phyloP scores from a whole-genome alignment of 129 eudicot species.

The Arctium minus region DNA sequence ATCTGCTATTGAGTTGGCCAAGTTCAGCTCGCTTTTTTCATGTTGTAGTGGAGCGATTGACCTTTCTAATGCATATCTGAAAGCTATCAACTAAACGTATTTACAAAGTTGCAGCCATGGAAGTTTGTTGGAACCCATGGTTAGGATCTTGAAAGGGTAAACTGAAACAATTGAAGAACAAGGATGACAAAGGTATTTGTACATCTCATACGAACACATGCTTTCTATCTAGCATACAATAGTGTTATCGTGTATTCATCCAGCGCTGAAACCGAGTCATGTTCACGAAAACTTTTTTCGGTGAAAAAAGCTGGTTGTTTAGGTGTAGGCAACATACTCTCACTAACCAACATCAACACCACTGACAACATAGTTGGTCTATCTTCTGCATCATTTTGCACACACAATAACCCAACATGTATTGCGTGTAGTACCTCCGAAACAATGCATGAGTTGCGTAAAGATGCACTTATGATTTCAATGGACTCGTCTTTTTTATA shows the following conservation, averaged over 20 bases:
- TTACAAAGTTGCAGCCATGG: no score
- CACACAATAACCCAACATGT: constrained; percentile 9
- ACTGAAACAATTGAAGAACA: no score
- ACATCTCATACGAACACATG: not conserved
- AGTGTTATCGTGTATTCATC: not conserved
- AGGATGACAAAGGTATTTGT: no score
- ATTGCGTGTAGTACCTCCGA: constrained; percentile 5
- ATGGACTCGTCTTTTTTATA: no score
- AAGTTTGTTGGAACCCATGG: no score
- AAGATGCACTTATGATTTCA: not conserved
- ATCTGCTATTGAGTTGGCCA: no score
- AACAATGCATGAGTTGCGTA: not conserved
- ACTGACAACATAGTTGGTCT: constrained; percentile 18
- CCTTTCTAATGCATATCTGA: no score
- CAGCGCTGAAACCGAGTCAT: not conserved
- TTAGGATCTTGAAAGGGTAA: no score
- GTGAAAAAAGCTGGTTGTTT: not conserved
- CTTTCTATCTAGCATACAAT: not conserved
- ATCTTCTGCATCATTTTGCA: constrained; percentile 17
- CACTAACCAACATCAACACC: constrained; percentile 7
- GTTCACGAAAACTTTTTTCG: not conserved
- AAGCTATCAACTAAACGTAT: no score
- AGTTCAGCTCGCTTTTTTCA: no score
- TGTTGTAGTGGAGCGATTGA: no score
- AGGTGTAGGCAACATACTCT: not conserved